Evolutionary conservation across 805 yeast genomes (phyloP).

Genomic region (Maudiozyma saulgeensis): DNA sequence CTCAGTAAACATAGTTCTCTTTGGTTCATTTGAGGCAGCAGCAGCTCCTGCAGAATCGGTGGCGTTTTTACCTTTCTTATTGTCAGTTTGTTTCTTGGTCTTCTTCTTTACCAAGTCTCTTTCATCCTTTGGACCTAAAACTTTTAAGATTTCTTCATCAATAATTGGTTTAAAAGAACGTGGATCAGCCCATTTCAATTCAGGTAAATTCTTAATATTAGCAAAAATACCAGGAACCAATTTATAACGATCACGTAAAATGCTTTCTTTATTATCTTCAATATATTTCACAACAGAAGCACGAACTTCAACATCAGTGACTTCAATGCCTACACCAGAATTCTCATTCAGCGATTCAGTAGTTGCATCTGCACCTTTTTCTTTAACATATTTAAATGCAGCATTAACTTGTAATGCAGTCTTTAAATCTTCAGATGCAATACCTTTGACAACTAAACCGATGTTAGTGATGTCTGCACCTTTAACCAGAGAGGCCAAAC

Average conservation of each 20-base stretch:
- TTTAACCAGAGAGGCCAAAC: constrained; percentile 65
- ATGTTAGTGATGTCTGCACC: constrained; percentile 41
- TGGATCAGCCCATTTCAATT: constrained; percentile 88
- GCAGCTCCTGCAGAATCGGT: constrained; percentile 18
- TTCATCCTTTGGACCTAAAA: constrained; percentile 93
- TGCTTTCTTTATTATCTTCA: constrained; percentile 45
- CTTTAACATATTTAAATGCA: constrained; percentile 64
- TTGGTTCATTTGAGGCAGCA: constrained; percentile 10
- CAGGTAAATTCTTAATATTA: constrained; percentile 61
- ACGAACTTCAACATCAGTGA: constrained; percentile 58
- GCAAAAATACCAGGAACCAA: constrained; percentile 70
- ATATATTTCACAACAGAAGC: constrained; percentile 51
- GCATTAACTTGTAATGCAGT: constrained; percentile 70
- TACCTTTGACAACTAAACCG: constrained; percentile 46
- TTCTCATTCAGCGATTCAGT: constrained; percentile 46
- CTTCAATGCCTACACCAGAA: constrained; percentile 74
- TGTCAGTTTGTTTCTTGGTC: constrained; percentile 31
- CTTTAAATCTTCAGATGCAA: constrained; percentile 53
- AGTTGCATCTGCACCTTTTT: constrained; percentile 36
- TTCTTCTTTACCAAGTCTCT: constrained; percentile 70
- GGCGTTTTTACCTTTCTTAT: constrained; percentile 8
- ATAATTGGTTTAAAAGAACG: constrained; percentile 76
- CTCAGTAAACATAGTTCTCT: constrained; percentile 80
- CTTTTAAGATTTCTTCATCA: constrained; percentile 61
- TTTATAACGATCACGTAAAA: constrained; percentile 68